Percentiles rank a stretch among this genome's conserved stretches.
phyloP scores from a whole-genome alignment of 2,329 filamentous ascomycete genomes.

The Scleromitrula shiraiana region DNA sequence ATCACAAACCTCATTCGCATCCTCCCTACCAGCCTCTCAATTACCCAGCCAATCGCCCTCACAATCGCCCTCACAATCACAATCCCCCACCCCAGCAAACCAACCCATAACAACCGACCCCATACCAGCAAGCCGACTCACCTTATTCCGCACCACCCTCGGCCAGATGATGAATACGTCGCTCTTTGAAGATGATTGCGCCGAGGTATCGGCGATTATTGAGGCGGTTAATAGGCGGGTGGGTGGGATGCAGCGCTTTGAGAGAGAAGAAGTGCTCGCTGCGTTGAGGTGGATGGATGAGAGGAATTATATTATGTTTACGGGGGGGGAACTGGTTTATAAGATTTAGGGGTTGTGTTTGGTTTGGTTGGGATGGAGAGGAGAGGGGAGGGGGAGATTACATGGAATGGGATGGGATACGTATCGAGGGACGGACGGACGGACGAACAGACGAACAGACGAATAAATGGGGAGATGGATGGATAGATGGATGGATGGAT shows the following conservation, averaged over 20 bases:
- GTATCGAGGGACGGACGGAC: no score
- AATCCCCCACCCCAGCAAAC: conserved; percentile 19
- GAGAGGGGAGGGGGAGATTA: not conserved
- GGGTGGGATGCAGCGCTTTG: conserved; percentile 50
- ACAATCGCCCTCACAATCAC: conserved; percentile 12
- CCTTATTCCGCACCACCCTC: conserved; percentile 69
- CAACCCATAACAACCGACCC: conserved; percentile 16
- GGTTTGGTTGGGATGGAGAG: not conserved
- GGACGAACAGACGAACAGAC: no score
- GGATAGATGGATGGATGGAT: no score
- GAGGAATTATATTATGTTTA: conserved; percentile 83
- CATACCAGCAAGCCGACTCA: conserved; percentile 50
- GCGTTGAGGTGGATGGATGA: conserved; percentile 75
- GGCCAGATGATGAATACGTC: conserved; percentile 75
- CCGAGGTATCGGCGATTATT: conserved; percentile 66
- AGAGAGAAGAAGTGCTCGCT: conserved; percentile 61
- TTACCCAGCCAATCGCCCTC: conserved; percentile 24
- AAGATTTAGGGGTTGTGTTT: conserved; percentile 54
- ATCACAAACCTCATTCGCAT: conserved; percentile 34
- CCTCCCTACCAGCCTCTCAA: conserved; percentile 31
- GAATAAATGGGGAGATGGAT: no score
- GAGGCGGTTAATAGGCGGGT: conserved; percentile 71
- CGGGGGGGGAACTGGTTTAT: conserved; percentile 59
- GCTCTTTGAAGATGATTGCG: conserved; percentile 82
- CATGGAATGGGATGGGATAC: no score